Evolutionary conservation across 345 rosid species (phyloP).

Genomic region (Salix caprea): DNA sequence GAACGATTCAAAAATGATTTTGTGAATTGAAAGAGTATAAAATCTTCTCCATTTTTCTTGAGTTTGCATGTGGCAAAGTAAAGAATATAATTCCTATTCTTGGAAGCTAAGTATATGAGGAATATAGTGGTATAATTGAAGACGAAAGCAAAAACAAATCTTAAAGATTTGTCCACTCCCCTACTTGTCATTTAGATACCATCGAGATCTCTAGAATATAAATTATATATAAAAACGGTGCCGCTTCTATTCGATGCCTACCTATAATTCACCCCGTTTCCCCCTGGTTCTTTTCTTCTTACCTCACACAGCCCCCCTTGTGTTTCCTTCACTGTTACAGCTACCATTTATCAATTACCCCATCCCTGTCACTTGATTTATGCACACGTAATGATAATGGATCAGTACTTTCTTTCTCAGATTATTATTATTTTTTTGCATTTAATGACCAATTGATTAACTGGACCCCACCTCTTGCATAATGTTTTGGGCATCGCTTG

Average conservation of each 20-base stretch:
- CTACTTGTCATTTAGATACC: neutral
- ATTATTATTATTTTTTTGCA: constrained; percentile 1
- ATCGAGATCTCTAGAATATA: neutral
- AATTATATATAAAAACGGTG: neutral
- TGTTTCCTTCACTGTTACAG: too few species aligned
- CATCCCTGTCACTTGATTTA: neutral
- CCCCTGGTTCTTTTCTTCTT: neutral
- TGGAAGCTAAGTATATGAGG: neutral
- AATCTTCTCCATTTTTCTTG: neutral
- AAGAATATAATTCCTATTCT: neutral
- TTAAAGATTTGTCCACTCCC: neutral
- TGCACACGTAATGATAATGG: neutral
- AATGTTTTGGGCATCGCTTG: constrained; percentile 16
- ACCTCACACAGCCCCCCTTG: too few species aligned
- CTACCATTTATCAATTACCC: neutral
- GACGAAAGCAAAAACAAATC: neutral
- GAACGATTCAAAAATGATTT: neutral
- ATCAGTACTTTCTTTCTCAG: neutral
- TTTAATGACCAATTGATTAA: constrained; percentile 26
- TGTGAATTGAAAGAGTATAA: too few species aligned
- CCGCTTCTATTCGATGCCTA: neutral
- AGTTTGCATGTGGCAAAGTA: neutral
- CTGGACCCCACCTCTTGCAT: constrained; percentile 26
- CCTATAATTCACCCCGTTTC: neutral
- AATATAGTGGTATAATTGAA: neutral